phyloP scores from a whole-genome alignment of 441 rosid genomes.

The Adansonia grandidieri region DNA sequence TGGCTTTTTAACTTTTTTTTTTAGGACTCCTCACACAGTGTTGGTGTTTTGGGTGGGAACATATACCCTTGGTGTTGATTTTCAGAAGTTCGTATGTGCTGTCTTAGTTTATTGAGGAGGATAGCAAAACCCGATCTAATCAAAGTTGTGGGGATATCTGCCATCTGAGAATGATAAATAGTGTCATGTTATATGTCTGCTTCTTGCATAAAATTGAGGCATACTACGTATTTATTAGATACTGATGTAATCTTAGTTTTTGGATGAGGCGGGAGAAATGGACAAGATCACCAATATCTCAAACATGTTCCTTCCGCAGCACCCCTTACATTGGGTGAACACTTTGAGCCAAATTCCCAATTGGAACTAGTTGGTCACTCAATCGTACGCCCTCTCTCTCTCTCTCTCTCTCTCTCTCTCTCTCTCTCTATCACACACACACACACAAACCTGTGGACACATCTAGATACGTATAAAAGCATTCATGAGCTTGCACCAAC shows the following conservation, averaged over 20 bases:
- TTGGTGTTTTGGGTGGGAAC: neutral
- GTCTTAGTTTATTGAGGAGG: neutral
- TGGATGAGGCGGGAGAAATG: conserved; percentile 47
- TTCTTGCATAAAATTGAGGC: neutral
- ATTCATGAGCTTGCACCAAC: neutral
- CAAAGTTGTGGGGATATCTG: neutral
- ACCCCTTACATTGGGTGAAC: conserved; percentile 37
- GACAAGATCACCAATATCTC: conserved; percentile 37
- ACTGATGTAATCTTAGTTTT: conserved; percentile 31
- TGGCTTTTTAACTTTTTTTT: neutral
- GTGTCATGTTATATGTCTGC: neutral
- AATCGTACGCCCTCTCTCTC: conserved; percentile 46
- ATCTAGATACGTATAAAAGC: neutral
- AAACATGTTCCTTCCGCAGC: conserved; percentile 34
- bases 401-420: neutral
- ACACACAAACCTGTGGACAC: neutral
- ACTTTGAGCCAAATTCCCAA: conserved; percentile 49
- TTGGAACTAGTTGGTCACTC: conserved; percentile 72
- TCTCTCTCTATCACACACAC: neutral
- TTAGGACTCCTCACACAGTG: neutral
- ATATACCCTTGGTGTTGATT: neutral
- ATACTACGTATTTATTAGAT: neutral
- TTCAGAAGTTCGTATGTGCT: neutral
- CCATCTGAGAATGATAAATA: neutral
- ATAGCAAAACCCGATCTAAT: neutral